These are phyloP conservation scores for Erysimum cheiri DNA, from an alignment of 441 rosid species.

Conservation along the genomic window DNA sequence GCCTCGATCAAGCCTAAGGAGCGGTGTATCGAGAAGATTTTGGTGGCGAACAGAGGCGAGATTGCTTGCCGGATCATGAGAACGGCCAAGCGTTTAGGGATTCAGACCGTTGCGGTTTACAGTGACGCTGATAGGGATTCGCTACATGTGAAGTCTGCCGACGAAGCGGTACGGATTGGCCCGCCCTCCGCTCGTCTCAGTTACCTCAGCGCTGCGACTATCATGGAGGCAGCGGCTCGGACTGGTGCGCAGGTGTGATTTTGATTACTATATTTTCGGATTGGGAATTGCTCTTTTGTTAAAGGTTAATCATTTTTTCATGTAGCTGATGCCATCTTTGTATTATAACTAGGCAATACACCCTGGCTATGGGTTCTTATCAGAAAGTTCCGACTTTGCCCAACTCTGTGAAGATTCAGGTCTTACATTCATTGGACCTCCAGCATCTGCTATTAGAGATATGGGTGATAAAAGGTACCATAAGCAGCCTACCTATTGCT, in stretches of 20 bases:
- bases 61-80: conserved; percentile 87
- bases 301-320: conserved; percentile 16
- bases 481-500: neutral
- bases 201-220: conserved; percentile 68
- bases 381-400: conserved; percentile 88
- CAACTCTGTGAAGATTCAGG: conserved; percentile 85
- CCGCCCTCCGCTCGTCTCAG: conserved; percentile 87
- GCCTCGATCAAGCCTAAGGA: conserved; percentile 27
- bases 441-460: conserved; percentile 87
- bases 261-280: neutral
- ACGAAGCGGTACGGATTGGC: conserved; percentile 79
- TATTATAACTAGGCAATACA: conserved; percentile 73
- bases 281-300: neutral
- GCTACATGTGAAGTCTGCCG: conserved; percentile 85
- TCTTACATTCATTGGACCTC: conserved; percentile 87
- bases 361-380: conserved; percentile 94
- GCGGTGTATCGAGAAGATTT: conserved; percentile 67
- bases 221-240: conserved; percentile 80
- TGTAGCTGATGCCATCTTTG: conserved; percentile 43
- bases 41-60: conserved; percentile 94
- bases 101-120: conserved; percentile 81
- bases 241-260: conserved; percentile 78
- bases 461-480: conserved; percentile 96
- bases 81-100: conserved; percentile 86
- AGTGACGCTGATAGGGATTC: conserved; percentile 83